Percentiles rank a stretch among this genome's conserved stretches.
phyloP scores from a whole-genome alignment of 2,329 filamentous ascomycete genomes.

The Biscogniauxia mediterranea region DNA sequence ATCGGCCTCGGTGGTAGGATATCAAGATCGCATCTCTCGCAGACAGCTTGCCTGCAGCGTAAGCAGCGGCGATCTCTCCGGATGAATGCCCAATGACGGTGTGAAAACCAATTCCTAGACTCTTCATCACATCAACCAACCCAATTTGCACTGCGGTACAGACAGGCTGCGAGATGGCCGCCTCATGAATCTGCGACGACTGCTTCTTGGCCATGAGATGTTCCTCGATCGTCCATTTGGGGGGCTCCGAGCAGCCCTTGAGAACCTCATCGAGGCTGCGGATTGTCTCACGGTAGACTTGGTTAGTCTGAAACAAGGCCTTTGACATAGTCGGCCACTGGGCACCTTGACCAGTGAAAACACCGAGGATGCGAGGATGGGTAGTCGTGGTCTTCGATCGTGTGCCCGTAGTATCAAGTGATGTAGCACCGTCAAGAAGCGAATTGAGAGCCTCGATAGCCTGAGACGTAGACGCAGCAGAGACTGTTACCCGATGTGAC shows the following conservation, averaged over 20 bases:
- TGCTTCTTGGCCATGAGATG: conserved; percentile 32
- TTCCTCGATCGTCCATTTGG: conserved; percentile 35
- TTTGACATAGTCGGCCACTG: conserved; percentile 37
- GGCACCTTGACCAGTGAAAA: conserved; percentile 38
- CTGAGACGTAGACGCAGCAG: conserved; percentile 22
- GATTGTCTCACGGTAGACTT: conserved; percentile 35
- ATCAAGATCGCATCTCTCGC: conserved; percentile 31
- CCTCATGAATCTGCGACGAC: conserved; percentile 33
- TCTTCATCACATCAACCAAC: conserved; percentile 35
- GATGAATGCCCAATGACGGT: conserved; percentile 33
- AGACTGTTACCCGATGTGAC: conserved; percentile 30
- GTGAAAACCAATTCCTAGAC: conserved; percentile 28
- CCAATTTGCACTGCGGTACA: conserved; percentile 55
- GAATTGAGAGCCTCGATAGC: conserved; percentile 26
- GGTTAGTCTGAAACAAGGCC: conserved; percentile 28
- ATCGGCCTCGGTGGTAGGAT: conserved; percentile 31
- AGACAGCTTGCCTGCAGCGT: conserved; percentile 29
- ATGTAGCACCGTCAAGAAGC: conserved; percentile 19
- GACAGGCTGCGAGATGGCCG: conserved; percentile 48
- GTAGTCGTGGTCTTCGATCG: conserved; percentile 21
- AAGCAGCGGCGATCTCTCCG: conserved; percentile 34
- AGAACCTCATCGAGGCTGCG: conserved; percentile 32
- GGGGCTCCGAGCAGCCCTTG: conserved; percentile 20
- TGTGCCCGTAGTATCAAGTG: conserved; percentile 10
- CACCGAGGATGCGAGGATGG: conserved; percentile 28